Evolutionary conservation across 2,329 filamentous ascomycete species (phyloP).

Genomic region (Microsporum audouinii): DNA sequence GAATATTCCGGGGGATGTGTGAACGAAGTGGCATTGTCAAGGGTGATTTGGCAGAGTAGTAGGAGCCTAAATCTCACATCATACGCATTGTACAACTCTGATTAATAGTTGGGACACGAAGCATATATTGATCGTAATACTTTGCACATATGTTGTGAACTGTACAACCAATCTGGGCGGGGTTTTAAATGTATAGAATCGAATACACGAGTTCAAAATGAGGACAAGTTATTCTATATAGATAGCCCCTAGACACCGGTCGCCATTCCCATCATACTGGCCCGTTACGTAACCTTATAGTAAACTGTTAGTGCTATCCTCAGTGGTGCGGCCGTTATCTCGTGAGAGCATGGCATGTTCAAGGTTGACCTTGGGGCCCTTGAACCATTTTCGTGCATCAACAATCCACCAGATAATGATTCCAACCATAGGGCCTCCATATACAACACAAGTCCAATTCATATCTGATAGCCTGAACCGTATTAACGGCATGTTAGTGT

Average conservation of each 20-base stretch:
- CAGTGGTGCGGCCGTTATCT: not conserved
- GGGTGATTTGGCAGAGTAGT: conserved; percentile 26
- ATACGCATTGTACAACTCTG: too few species aligned
- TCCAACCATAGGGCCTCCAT: conserved; percentile 51
- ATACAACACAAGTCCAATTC: conserved; percentile 61
- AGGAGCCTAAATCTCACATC: not conserved
- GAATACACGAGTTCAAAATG: too few species aligned
- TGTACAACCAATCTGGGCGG: too few species aligned
- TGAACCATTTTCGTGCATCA: conserved; percentile 57
- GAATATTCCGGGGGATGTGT: conserved; percentile 84
- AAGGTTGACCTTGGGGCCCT: conserved; percentile 57
- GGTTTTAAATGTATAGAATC: too few species aligned
- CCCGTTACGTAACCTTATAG: not conserved
- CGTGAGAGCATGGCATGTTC: conserved; percentile 33
- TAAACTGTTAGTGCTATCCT: not conserved
- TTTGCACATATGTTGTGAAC: too few species aligned
- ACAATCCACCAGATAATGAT: conserved; percentile 53
- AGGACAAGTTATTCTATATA: not conserved
- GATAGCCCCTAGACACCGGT: not conserved
- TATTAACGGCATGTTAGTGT: conserved; percentile 1
- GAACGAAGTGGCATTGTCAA: conserved; percentile 64
- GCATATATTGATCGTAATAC: too few species aligned
- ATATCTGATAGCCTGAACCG: conserved; percentile 37
- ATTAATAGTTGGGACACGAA: too few species aligned
- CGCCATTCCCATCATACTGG: not conserved